Base-by-base conservation (phyloP, 208 protist genomes). In the Histomonas meleagridis region DNA sequence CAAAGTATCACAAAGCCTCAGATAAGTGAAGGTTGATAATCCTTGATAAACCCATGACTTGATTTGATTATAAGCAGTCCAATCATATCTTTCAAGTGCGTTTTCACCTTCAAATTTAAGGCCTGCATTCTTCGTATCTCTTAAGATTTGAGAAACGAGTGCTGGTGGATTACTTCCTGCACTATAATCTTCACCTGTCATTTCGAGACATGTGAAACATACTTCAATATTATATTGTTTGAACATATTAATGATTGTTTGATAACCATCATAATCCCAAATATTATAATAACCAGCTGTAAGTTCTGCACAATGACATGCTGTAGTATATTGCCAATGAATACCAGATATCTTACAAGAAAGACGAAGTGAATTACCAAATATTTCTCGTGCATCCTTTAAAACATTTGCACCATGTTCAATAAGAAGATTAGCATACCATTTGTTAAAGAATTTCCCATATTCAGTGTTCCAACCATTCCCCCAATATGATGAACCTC, bases 31-130 rank as follows among this genome's bases (percentile, higher is more conserved):
- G 32, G 40, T 23, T 14, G 10, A 46, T 14, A 79, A 35, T 35
- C 70, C 70, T 43, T 79, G n/a, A 21, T 4, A 21, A 48, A 28
- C 40, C 70, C 70, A 79, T 26, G n/a, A 18, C 10, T 46, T 79
- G 70, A 23, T 46, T 48, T 35, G 28, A 10, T 48, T 14, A 40
- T 79, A 79, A 9, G 28, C 18, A 51, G 18, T 40, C 70, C 70
- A 79, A 35, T 79, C 70, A 28, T 51, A 79, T 23, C n/a, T 49
- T 48, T 23, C 70, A 79, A 79, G 70, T 46, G 70, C 70, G 70
- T 79, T 79, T 35, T 79, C 70, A 79, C 70, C 70, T 43, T 79
- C 70, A 43, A 79, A 79, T 18, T 79, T 46, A 35, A 79, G 70
- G 7, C 70, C 70, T 49, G 32, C 32, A 23, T 40, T 46, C 10